These are phyloP conservation scores for Leccinum truebloodii DNA, from an alignment of 768 basidiomycete genomes.

Conservation along the genomic window DNA sequence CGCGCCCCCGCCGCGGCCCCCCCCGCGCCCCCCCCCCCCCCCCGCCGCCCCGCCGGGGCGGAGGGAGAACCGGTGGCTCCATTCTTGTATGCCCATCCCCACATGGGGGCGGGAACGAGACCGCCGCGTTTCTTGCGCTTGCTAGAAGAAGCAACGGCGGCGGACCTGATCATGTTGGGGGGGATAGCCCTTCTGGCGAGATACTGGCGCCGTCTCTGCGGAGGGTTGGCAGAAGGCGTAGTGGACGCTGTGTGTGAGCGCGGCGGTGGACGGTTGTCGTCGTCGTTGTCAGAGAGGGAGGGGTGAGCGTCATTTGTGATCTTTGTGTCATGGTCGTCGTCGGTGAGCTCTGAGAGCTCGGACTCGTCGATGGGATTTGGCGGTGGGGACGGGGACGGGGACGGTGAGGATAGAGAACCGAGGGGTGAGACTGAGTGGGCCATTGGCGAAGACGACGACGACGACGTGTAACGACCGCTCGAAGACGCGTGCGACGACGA, in stretches of 20 bases:
- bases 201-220: constrained; percentile 13
- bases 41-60: no score
- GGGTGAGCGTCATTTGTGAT: constrained; percentile 33
- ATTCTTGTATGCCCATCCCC: constrained; percentile 76
- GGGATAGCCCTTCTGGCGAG: constrained; percentile 9
- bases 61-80: constrained; percentile 24
- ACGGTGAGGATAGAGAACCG: constrained; percentile 68
- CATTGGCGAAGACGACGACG: constrained; percentile 13
- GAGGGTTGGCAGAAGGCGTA: background rate
- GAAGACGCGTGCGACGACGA: constrained; percentile 24
- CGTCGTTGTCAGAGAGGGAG: constrained; percentile 28
- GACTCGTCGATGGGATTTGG: constrained; percentile 51
- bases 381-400: constrained; percentile 65
- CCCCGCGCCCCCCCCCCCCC: no score
- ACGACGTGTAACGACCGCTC: constrained; percentile 6
- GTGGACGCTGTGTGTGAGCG: constrained; percentile 16
- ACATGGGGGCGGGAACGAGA: constrained; percentile 79
- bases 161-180: constrained; percentile 6
- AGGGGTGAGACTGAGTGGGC: constrained; percentile 39
- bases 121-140: constrained; percentile 59
- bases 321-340: constrained; percentile 66
- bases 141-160: constrained; percentile 15
- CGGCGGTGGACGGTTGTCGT: constrained; percentile 17
- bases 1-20: no score
- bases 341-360: constrained; percentile 82